Evolutionary conservation across 2,329 filamentous ascomycete species (phyloP), one percentile per base, ranked within the genome.

Genomic region (Tolypocladium nubicola): DNA sequence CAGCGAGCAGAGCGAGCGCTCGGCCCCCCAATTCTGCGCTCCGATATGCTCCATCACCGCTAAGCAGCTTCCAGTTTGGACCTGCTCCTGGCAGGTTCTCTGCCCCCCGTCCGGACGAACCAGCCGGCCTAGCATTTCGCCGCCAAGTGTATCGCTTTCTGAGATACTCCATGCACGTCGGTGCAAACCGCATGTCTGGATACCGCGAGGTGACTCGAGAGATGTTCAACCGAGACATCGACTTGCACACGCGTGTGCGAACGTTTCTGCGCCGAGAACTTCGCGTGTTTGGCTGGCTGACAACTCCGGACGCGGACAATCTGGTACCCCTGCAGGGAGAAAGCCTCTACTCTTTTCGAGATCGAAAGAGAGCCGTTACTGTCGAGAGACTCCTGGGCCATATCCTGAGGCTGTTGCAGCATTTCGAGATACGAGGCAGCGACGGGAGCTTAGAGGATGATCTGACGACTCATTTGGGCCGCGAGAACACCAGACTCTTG

Each of bases 341-440:
- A 19, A 50, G 54, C 21, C 16, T 56, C 1, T 59, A 56, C 39
- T 61, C 50, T 6, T 41, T 52, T 1, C 57, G 54, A 65, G 65
- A 61, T 61, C 67, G 57, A 56, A 66, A 63, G 26, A 61, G 82
- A 45, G 80, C 80, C 6, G 86, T 82, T 62, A 93, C 92, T 65
- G 83, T 87, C 9, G 91, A 96, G 66, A 96, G 92, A 61, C 71
- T 97, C 13, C 79, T 97, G 11, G 89, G 95, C 66, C 96, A 95
- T 68, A 83, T 96, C 56, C 73, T 97, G 45, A 87, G 88, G 11
- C 88, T 97, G 26, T 73, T 97, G 58, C 92, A 89, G 68, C 89
- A 85, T 0, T 83, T 94, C 19, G 90, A 96, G 66, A 79, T 92
- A 5, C 90, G 90, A 71, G 88, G 84, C 4, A 89, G 87, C 60